These are phyloP conservation scores for Phytophthora macrochlamydospora DNA, from an alignment of 352 stramenopile genomes.

Conservation along the genomic window DNA sequence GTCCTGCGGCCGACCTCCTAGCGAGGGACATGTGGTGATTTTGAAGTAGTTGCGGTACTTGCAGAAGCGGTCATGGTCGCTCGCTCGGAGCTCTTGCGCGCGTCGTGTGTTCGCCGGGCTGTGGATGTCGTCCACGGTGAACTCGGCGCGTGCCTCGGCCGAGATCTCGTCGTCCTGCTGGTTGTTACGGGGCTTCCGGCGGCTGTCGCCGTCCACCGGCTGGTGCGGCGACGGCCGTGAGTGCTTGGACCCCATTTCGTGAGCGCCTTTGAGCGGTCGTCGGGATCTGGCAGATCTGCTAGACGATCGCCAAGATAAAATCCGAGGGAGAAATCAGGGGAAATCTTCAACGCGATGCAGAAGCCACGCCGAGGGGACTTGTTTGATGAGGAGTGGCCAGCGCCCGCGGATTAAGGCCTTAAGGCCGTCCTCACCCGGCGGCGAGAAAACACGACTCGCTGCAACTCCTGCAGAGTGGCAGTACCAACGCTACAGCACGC, in stretches of 20 bases:
- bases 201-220: constrained; percentile 4
- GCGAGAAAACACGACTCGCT: no score
- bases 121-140: constrained; percentile 37
- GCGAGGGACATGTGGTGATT: constrained; percentile 53
- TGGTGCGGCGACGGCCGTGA: constrained; percentile 22
- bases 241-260: constrained; percentile 37
- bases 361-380: no score
- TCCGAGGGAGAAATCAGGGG: no score
- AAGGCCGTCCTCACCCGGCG: no score
- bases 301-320: constrained; percentile 5
- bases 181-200: constrained; percentile 6
- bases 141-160: constrained; percentile 31
- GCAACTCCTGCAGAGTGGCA: no score
- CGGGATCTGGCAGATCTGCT: constrained; percentile 9
- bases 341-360: no score
- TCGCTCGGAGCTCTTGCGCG: constrained; percentile 26
- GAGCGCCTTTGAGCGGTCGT: constrained; percentile 3
- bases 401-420: no score
- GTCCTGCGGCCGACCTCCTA: constrained; percentile 40
- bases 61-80: constrained; percentile 37
- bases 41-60: constrained; percentile 62
- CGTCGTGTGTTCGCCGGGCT: constrained; percentile 33
- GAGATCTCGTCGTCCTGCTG: constrained; percentile 23
- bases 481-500: no score
- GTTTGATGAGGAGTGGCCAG: no score